Evolutionary conservation across 345 rosid genomes (phyloP), one percentile per base, ranked within the genome.

Genomic region (Citrus trifoliata): DNA sequence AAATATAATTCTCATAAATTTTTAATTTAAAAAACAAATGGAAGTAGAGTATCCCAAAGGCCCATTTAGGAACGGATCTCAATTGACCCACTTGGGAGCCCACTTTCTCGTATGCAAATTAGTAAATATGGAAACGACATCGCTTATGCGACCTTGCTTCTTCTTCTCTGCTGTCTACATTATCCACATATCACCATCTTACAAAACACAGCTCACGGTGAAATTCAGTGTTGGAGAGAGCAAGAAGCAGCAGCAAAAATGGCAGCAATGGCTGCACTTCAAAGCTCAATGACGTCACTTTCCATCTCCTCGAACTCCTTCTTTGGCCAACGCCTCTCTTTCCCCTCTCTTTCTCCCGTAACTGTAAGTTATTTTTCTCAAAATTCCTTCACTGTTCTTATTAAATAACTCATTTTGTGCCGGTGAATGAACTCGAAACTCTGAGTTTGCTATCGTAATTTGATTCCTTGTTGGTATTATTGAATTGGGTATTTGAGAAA

Each of bases 231-330:
- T 38, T 14, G 74, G 69, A 76, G 82, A 48, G 82, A 59, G 69
- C 84, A 65, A 78, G 81, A 60, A 82, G 82, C 62, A 74, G 81
- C 27, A 28, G 21, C 56, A 16, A 16, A 71, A 77, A 89, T 92
- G 91, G 89, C 92, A 78, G 92, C 95, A 55, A 85, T 87, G 92
- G 87, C 92, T 88, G 88, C 91, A 42, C 92, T 92, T 79, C 98
- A 95, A 76, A 87, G 89, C 86, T 86, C 98, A 38, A 85, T 95
- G 80, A 72, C 86, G 6, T 83, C 93, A 32, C 93, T 93, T 28
- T 93, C 94, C 24, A 10, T 89, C 21, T 80, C 91, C 27, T 82
- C 97, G 1, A 87, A 60, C 79, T 89, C 96, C 30, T 91, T 92
- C 86, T 76, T 89, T 30, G 97, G 97, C 56, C 95, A 90, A 74